These are phyloP conservation scores for Rehmannia glutinosa DNA, from an alignment of 257 asterid genomes.

Conservation along the genomic window DNA sequence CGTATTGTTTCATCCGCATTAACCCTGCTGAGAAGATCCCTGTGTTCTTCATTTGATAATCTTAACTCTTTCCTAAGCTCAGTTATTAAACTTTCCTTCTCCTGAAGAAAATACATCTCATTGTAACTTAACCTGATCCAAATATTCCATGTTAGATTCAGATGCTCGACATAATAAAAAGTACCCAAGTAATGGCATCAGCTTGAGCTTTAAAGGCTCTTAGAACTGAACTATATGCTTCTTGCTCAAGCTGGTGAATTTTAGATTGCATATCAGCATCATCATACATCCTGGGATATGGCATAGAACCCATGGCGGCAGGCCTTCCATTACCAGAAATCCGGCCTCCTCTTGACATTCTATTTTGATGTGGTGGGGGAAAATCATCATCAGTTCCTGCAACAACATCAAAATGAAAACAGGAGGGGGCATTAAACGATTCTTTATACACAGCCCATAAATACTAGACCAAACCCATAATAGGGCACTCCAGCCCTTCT, in stretches of 20 bases:
- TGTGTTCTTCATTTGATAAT: slow-evolving; percentile 80
- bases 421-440: background rate
- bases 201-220: slow-evolving; percentile 93
- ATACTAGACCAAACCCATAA: background rate
- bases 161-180: background rate
- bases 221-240: slow-evolving; percentile 80
- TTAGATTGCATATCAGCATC: slow-evolving; percentile 78
- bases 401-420: slow-evolving; percentile 13
- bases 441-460: background rate
- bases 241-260: slow-evolving; percentile 91
- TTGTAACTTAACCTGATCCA: slow-evolving; percentile 29
- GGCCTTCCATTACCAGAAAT: slow-evolving; percentile 62
- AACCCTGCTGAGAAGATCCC: slow-evolving; percentile 69
- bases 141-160: slow-evolving; percentile 18
- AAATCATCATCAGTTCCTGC: slow-evolving; percentile 71
- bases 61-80: slow-evolving; percentile 74
- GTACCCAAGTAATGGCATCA: slow-evolving; percentile 93
- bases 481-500: background rate
- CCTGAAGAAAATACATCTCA: slow-evolving; percentile 46
- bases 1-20: slow-evolving; percentile 69
- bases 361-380: slow-evolving; percentile 60
- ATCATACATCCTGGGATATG: slow-evolving; percentile 59
- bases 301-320: slow-evolving; percentile 47
- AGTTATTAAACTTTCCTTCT: slow-evolving; percentile 72
- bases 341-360: slow-evolving; percentile 56